Conservation (phyloP, 1,284 basidiomycete genomes). For the Ceratobasidium sp. region DNA sequence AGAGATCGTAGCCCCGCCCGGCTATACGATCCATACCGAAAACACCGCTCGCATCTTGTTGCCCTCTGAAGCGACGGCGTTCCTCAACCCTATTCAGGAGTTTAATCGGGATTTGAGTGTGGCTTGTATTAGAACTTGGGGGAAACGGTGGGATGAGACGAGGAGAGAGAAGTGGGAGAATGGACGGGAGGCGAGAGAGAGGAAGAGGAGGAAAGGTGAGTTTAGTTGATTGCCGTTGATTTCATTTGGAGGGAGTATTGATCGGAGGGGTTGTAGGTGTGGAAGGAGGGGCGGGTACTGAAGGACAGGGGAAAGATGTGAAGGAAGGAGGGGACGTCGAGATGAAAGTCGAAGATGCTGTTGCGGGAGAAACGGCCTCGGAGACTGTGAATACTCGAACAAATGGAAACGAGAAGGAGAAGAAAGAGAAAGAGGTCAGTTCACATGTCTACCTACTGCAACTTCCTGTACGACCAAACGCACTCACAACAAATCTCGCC, state of each 20-base stretch:
- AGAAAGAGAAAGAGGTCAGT: constrained; percentile 29
- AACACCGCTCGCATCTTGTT: constrained; percentile 85
- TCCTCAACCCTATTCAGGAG: constrained; percentile 98
- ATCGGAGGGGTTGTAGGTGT: constrained; percentile 39
- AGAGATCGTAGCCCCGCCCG: constrained; percentile 82
- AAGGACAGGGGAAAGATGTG: constrained; percentile 51
- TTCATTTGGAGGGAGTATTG: constrained; percentile 68
- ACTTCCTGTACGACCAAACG: no score
- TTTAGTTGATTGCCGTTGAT: constrained; percentile 57
- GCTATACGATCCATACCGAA: constrained; percentile 84
- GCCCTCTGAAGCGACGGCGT: constrained; percentile 80
- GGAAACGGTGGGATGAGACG: constrained; percentile 73
- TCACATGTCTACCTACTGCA: no score
- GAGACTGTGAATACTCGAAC: constrained; percentile 15
- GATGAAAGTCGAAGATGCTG: background rate
- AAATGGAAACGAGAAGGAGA: constrained; percentile 6
- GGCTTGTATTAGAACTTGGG: constrained; percentile 88
- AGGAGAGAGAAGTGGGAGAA: constrained; percentile 71
- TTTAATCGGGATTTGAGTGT: constrained; percentile 97
- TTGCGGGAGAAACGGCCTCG: constrained; percentile 10
- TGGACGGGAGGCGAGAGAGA: constrained; percentile 48
- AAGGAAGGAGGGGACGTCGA: constrained; percentile 46
- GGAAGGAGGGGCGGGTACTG: constrained; percentile 47
- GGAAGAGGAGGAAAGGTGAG: constrained; percentile 52
- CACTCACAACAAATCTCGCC: background rate